A percentile compares a stretch with the other conserved stretches of the same genome.
phyloP scores from a whole-genome alignment of 2,329 filamentous ascomycete genomes.

The Aspergillaceae sp. region DNA sequence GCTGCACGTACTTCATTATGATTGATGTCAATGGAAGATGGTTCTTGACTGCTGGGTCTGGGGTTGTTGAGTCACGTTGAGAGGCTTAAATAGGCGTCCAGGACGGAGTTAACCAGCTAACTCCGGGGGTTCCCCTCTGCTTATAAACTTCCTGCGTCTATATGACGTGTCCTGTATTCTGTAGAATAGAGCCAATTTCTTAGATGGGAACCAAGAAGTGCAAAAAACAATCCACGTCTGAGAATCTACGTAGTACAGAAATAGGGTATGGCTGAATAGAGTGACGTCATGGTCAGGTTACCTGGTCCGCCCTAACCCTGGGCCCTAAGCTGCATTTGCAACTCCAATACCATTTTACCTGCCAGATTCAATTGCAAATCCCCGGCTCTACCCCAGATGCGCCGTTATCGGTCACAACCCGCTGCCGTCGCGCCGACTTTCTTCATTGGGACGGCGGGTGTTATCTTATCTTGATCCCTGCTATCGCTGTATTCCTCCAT shows the following conservation, averaged over 20 bases:
- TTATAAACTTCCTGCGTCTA: too few relatives aligned
- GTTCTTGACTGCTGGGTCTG: background rate
- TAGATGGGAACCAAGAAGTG: too few relatives aligned
- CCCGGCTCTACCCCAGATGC: background rate
- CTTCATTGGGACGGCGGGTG: background rate
- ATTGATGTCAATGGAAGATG: background rate
- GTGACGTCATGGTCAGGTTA: too few relatives aligned
- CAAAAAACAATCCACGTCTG: too few relatives aligned
- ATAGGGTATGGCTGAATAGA: too few relatives aligned
- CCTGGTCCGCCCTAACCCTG: background rate
- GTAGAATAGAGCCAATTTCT: too few relatives aligned
- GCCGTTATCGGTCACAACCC: background rate
- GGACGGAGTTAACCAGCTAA: background rate
- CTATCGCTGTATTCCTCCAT: background rate
- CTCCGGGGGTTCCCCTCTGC: background rate
- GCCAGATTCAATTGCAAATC: background rate
- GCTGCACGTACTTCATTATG: constrained; percentile 19
- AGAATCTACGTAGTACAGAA: too few relatives aligned
- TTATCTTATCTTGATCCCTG: background rate
- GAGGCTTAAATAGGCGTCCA: background rate
- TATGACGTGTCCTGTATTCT: too few relatives aligned
- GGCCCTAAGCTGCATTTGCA: background rate
- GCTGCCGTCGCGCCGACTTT: background rate
- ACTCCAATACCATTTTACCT: too few relatives aligned
- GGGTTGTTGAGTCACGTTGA: background rate